Evolutionary conservation across 148 eudicot genomes (phyloP), one percentile per base, ranked within the genome.

Genomic region (Fagopyrum homotropicum): DNA sequence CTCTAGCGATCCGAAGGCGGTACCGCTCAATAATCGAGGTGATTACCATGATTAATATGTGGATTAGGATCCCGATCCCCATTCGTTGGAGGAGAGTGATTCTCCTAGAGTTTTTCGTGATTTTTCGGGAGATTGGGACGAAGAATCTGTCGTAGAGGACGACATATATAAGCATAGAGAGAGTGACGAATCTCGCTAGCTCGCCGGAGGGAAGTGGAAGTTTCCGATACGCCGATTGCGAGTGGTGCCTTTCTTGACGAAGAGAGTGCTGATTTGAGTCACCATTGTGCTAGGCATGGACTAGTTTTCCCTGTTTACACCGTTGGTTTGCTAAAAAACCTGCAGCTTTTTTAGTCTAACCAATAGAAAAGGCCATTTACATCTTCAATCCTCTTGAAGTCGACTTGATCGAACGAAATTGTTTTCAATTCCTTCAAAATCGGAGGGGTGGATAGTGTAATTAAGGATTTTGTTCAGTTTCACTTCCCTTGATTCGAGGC

Each of bases 221-320:
- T 49, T 45, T 2, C 91, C 91, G 9, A 88, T 64, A 5, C 77
- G 59, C 55, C 89, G 75, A 9, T 86, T 71, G 0, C 89, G 83
- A 17, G 92, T 89, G 14, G 89, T 88, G 45, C 94, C 97, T 83
- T 91, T 94, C 79, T 91, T 89, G n/a, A 91, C 84, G 26, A 91
- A 91, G 9, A 91, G 88, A 26, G 97, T 89, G 76, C 76, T 73
- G 66, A 83, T 77, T 76, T 91, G 97, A 5, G 97, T 90, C 11
- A 86, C 12, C 92, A 91, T 89, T 4, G 84, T 82, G 77, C 92
- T 89, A 9, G 94, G 94, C 93, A 91, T 47, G 89, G 88, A 68
- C 71, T 74, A 0, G 82, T 78, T 30, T 87, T 77, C 7, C 55
- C 78, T 10, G 86, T 86, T 52, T 68, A 73, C 54, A 88, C 85